Percentiles rank a stretch among this genome's conserved stretches.
Conservation (phyloP, 257 asterid species). For the Nicotiana paniculata region DNA sequence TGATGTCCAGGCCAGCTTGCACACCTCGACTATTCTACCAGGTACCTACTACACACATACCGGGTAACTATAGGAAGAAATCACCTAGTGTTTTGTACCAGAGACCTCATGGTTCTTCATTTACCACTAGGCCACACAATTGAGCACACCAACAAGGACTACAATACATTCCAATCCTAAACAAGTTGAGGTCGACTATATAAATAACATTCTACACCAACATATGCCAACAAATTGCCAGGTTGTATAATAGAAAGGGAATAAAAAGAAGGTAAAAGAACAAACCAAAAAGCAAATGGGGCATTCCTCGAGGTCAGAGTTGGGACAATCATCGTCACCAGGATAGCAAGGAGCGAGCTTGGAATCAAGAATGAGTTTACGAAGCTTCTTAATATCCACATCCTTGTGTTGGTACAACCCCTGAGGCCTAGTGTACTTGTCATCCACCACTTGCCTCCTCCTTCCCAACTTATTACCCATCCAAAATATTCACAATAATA, state of each 20-base stretch:
- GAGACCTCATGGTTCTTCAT: neutral
- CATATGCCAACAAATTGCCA: neutral
- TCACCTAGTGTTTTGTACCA: neutral
- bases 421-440: slow-evolving; percentile 98
- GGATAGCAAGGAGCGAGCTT: slow-evolving; percentile 98
- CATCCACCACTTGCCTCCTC: slow-evolving; percentile 94
- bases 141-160: neutral
- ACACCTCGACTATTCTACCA: neutral
- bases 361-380: slow-evolving; percentile 87
- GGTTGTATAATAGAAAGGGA: neutral
- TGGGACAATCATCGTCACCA: slow-evolving; percentile 80
- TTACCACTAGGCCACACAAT: neutral
- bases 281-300: slow-evolving; percentile 99
- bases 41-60: neutral
- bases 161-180: neutral
- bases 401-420: slow-evolving; percentile 94
- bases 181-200: neutral
- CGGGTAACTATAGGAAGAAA: neutral
- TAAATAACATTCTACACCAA: neutral
- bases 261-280: neutral
- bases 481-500: slow-evolving; percentile 12
- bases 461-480: slow-evolving; percentile 99
- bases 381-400: slow-evolving; percentile 96
- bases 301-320: slow-evolving; percentile 84
- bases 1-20: neutral